phyloP scores from a whole-genome alignment of 345 rosid species.

The Syzygium oleosum region DNA sequence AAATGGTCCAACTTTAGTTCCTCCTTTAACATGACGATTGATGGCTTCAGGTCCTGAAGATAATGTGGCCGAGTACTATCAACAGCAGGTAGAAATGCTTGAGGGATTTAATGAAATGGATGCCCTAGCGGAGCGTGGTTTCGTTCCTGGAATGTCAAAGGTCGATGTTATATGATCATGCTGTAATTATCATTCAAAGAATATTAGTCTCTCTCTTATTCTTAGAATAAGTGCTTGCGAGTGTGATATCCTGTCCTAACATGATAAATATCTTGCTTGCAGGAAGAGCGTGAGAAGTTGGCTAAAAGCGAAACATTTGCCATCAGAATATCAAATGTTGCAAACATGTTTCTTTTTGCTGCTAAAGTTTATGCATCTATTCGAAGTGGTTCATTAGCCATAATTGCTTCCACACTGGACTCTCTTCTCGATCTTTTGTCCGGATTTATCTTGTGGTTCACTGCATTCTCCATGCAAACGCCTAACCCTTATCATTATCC shows the following conservation, averaged over 20 bases:
- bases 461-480: constrained; percentile 94
- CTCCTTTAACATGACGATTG: not conserved
- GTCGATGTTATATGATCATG: constrained; percentile 12
- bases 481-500: constrained; percentile 91
- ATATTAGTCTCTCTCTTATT: not conserved
- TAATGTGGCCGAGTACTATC: constrained; percentile 84
- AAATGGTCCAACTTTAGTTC: not conserved
- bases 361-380: constrained; percentile 96
- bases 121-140: constrained; percentile 82
- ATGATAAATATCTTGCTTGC: constrained; percentile 5
- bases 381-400: constrained; percentile 87
- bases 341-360: constrained; percentile 85
- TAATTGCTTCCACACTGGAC: constrained; percentile 91
- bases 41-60: constrained; percentile 62
- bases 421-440: constrained; percentile 97
- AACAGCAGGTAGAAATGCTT: constrained; percentile 95
- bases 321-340: constrained; percentile 78
- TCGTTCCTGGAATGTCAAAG: constrained; percentile 81
- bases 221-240: not conserved
- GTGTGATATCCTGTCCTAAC: not conserved
- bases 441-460: constrained; percentile 94
- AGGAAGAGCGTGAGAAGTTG: constrained; percentile 85
- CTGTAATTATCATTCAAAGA: not conserved
- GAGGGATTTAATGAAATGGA: constrained; percentile 98
- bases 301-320: constrained; percentile 89